phyloP scores from a whole-genome alignment of 2,329 filamentous ascomycete genomes.

The Fusarium tjaetaba region DNA sequence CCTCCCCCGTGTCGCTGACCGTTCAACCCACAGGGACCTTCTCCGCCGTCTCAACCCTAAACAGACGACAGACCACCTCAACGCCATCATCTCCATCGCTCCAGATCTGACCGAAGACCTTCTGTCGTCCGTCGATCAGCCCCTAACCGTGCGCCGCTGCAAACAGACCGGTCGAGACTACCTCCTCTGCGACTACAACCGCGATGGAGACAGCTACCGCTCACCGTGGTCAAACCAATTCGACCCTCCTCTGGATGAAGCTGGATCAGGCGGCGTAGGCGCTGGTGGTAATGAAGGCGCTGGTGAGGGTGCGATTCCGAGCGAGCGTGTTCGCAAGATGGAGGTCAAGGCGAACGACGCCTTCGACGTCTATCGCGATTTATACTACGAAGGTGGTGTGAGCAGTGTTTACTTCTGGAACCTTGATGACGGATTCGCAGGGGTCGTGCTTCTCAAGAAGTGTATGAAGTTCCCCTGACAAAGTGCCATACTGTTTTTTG shows the following conservation, averaged over 20 bases:
- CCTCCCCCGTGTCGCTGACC: conserved; percentile 18
- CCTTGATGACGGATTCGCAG: conserved; percentile 95
- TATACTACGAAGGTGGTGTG: conserved; percentile 97
- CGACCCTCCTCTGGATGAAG: conserved; percentile 83
- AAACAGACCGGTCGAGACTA: conserved; percentile 92
- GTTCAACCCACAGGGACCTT: conserved; percentile 76
- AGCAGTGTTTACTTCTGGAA: conserved; percentile 99
- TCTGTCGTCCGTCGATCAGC: conserved; percentile 96
- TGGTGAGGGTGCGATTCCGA: conserved; percentile 85
- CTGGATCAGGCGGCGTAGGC: conserved; percentile 63
- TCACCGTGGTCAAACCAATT: conserved; percentile 99
- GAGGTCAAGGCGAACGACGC: conserved; percentile 94
- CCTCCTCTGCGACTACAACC: conserved; percentile 99
- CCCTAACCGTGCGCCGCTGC: conserved; percentile 86
- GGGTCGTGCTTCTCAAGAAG: conserved; percentile 96
- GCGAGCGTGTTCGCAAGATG: conserved; percentile 91
- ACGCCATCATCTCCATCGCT: conserved; percentile 85
- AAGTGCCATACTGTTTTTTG: neutral
- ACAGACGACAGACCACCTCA: conserved; percentile 87
- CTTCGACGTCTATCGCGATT: conserved; percentile 94
- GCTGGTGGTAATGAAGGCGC: conserved; percentile 67
- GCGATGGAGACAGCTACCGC: conserved; percentile 96
- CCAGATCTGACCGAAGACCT: conserved; percentile 97
- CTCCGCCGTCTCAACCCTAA: conserved; percentile 97
- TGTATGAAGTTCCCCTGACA: conserved; percentile 58